Evolutionary conservation across 2,329 filamentous ascomycete genomes (phyloP), one percentile per base, ranked within the genome.

Genomic region (Botrytis hyacinthi): DNA sequence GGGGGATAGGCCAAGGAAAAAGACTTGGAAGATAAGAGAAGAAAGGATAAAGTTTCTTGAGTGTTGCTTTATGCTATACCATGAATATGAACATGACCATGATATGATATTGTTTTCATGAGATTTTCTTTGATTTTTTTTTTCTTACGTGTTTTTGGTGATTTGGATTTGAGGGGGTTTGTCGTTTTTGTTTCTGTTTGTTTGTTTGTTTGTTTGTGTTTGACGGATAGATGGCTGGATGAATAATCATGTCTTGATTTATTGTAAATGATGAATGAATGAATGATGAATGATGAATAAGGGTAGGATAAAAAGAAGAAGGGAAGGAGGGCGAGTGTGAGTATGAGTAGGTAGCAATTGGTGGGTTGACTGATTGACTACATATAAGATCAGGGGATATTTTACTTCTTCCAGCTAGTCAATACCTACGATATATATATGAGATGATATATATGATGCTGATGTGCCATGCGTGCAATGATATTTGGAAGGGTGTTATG

Each of bases 11-110:
- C 22, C 48, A 62, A 62, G 22, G 37, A 5, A 42, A 42, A 54
- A 54, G 10, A 7, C 26, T 29, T 54, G 48, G 22, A 35, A 51
- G 42, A 22, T 26, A 26, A 12, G 59, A 26, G 22, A 40, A 40
- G 59, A 61, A 61, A 37, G 26, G 32, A 61, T 22, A 37, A n/a
- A 14, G 59, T 61, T 61, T 61, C 22, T 61, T 61, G 35, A 61
- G 59, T 61, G 51, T 26, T 54, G 51, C 51, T n/a, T 54, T 61
- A 40, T 61, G 59, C 59, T 37, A 61, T 61, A n/a, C 22, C 59
- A 61, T 61, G 32, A 61, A 40, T n/a, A 61, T 61, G 35, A 61
- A 37, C 4, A 61, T 40, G 59, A 61, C 10, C 10, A 61, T 61
- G 59, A 61, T 20, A 60, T 37, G 59, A 61, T 40, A 61, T n/a